Evolutionary conservation across 163 green algal species (phyloP).

Genomic region (Scenedesmus sp.): DNA sequence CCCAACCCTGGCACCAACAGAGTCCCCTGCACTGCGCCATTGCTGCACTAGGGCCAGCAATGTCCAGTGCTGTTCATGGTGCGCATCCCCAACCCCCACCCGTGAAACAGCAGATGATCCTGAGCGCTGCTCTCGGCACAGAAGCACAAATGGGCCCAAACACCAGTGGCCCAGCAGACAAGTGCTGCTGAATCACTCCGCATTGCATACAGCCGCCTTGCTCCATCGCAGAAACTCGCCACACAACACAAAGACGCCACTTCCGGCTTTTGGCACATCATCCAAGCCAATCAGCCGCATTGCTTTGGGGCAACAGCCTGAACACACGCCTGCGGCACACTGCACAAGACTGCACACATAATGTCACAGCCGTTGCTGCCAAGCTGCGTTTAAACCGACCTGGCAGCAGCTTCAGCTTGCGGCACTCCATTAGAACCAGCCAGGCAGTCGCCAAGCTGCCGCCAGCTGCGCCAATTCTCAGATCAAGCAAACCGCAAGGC

Average conservation of each 20-base stretch:
- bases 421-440: no score
- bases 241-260: neutral
- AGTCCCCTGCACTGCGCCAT: neutral
- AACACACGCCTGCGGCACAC: neutral
- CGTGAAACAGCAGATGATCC: neutral
- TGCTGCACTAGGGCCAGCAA: neutral
- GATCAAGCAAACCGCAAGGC: neutral
- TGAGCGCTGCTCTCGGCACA: neutral
- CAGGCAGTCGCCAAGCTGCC: no score
- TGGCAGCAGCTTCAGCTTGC: neutral
- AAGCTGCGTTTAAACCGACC: no score
- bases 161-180: neutral
- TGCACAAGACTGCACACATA: constrained; percentile 1
- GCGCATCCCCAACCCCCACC: neutral
- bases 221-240: no score
- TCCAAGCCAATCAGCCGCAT: neutral
- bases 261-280: neutral
- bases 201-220: neutral
- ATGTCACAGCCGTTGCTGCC: neutral
- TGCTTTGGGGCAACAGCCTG: neutral
- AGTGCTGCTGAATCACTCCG: neutral
- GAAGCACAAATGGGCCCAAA: neutral
- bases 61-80: neutral
- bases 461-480: no score
- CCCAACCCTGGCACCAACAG: neutral